Base-by-base conservation (phyloP, 192 early-diverging fungal genomes). In the Podila verticillata region DNA sequence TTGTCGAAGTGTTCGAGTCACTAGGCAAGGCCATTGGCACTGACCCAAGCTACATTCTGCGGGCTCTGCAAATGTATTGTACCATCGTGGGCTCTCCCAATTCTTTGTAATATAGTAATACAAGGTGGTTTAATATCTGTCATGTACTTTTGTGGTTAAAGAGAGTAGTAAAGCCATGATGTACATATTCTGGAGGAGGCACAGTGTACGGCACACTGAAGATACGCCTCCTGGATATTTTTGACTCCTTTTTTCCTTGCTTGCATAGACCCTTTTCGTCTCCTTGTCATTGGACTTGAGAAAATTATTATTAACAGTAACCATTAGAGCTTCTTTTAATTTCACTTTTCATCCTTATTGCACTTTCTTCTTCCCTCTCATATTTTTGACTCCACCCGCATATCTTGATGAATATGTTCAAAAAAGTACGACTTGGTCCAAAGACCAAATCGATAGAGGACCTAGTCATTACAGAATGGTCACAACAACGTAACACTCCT, bases 21-120 rank as follows among this genome's bases (percentile, higher is more conserved):
- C 78, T 93, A 0, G 86, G 91, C 31, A 84, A 88, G 32, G 87
- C 86, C 3, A 84, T 91, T 63, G 86, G 84, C 30, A 70, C 87
- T 1, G 91, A 92, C 68, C 89, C 89, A 6, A 74, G 75, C 22
- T 87, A 92, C 58, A 86, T 93, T 59, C 32, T 92, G 15, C 72
- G 85, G 5, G 90, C 91, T 4, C 70, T 92, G 44, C 91, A 92
- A 70, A 89, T 91, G 80, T 91, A 91, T 73, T 80, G 87, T 57
- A 72, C 83, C 63, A 73, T 84, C 26, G 68, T 83, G 61, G 70
- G 68, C 48, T 57, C 49, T 4, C 69, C 58, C 6, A 68, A 57
- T 17, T 61, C 72, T 17, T 34, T 67, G 51, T 79, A 56, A 30
- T 28, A 12, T 0, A 7, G 26, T 34, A 34, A 24, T 44, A 4